Base-by-base conservation (phyloP, 179 eudicot genomes). In the Beta corolliflora region DNA sequence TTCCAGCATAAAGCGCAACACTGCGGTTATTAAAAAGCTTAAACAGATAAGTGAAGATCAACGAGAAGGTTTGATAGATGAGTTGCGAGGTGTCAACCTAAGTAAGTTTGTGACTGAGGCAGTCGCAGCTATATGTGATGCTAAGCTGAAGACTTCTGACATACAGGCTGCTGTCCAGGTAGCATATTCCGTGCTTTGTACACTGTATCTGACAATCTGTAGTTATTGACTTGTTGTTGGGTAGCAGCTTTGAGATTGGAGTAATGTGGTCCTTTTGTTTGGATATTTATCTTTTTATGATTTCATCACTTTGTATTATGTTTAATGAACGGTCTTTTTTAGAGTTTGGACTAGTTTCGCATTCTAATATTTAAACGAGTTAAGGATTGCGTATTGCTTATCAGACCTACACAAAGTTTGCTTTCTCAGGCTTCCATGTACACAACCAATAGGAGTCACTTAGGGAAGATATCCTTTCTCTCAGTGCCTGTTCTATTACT, bases 21-120 rank as follows among this genome's bases (percentile, higher is more conserved):
- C 98, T n/a, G 97, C 99, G 76, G 99, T 97, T 79, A 94, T 97
- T 58, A 97, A 97, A 83, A 97, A 97, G 81, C 93, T 97, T 77
- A 97, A 97, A 88, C 98, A 93, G 86, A 97, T 97, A 73, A 97
- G 88, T 82, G 99, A 97, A 84, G 98, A 97, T 77, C 97, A 90
- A 80, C 91, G 95, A 77, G 99, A 97, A 90, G 91, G 94, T 70
- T 88, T 97, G 88, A 90, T 94, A 97, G 98, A 97, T 75, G 99
- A 97, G 68, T 85, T 97, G 86, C 88, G 93, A 76, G 82, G 92
- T 84, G 96, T 97, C 83, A 97, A 97, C 84, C 84, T 97, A 79
- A 97, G 99, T 86, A 97, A 94, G 88, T 97, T 97, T 86, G 99
- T 97, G 78, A 97, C 97, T 73, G 99, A 97, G 89, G 99, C 98